Evolutionary conservation across 1,139 yeast genomes (phyloP).

Genomic region (Blastobotrys ciferrii): DNA sequence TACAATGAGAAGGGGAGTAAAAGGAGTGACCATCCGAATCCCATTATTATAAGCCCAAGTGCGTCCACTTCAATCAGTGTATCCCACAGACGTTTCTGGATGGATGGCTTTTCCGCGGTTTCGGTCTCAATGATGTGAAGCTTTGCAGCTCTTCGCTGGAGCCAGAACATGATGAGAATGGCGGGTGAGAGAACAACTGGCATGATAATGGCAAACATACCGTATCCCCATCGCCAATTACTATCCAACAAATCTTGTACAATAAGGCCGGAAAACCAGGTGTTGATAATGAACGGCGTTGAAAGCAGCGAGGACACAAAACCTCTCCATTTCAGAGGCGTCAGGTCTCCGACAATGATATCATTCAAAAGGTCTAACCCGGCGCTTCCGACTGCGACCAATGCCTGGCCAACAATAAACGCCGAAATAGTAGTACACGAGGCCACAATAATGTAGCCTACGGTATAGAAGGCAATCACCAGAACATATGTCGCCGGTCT

Average conservation of each 20-base stretch:
- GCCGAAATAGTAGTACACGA: constrained; percentile 26
- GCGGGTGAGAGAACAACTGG: constrained; percentile 35
- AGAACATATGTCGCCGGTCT: constrained; percentile 34
- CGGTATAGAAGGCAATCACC: constrained; percentile 21
- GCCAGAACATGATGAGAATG: constrained; percentile 28
- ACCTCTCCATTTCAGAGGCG: constrained; percentile 31
- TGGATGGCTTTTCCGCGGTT: constrained; percentile 17
- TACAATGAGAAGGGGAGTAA: constrained; percentile 23
- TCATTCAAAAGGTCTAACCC: constrained; percentile 28
- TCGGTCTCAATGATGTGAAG: constrained; percentile 27
- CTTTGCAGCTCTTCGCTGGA: constrained; percentile 30
- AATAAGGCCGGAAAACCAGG: constrained; percentile 27
- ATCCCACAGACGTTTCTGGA: constrained; percentile 17
- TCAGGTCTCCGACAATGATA: constrained; percentile 30
- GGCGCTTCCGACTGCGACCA: constrained; percentile 32
- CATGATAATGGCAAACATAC: constrained; percentile 35
- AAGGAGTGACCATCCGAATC: constrained; percentile 18
- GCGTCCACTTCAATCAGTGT: constrained; percentile 23
- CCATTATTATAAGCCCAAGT: constrained; percentile 16
- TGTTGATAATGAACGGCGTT: constrained; percentile 32
- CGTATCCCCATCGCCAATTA: constrained; percentile 40
- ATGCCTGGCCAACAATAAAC: constrained; percentile 32
- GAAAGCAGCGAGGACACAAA: constrained; percentile 29
- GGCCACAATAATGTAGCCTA: constrained; percentile 33
- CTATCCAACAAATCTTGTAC: constrained; percentile 25